Conservation (phyloP, 169 alveolate species). For the Plasmodium falciparum region DNA sequence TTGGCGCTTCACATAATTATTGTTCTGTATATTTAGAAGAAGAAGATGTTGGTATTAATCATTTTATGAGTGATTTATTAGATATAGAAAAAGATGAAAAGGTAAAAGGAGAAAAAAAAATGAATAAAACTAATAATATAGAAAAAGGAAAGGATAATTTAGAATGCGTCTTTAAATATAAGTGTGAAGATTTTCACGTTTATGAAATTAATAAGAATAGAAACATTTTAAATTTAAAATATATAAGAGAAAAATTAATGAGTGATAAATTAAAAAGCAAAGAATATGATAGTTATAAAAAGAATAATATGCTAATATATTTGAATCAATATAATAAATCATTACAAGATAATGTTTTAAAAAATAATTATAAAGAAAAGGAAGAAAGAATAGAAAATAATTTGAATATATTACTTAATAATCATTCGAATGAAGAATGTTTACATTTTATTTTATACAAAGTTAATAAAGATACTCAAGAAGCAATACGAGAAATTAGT, state of each 20-base stretch:
- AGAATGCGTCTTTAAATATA: constrained; percentile 67
- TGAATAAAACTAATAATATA: no score
- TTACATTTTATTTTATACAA: constrained; percentile 52
- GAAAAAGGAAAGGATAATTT: constrained; percentile 15
- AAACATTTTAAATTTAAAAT: constrained; percentile 48
- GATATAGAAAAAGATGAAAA: constrained; percentile 26
- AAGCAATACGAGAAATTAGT: constrained; percentile 73
- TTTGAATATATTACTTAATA: background rate
- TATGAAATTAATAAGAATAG: constrained; percentile 65
- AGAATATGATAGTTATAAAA: background rate
- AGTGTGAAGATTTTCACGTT: constrained; percentile 76
- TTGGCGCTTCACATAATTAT: constrained; percentile 22
- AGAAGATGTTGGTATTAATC: constrained; percentile 65
- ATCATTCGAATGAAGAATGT: constrained; percentile 33
- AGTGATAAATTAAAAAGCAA: background rate
- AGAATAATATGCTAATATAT: background rate
- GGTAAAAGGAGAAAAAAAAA: background rate
- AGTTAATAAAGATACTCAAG: constrained; percentile 76
- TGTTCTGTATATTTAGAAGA: constrained; percentile 34
- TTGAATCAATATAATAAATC: background rate
- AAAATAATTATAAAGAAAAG: background rate
- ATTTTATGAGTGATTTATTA: constrained; percentile 51
- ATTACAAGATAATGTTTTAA: background rate
- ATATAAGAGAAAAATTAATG: constrained; percentile 6
- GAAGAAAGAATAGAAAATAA: constrained; percentile 3